Conservation (phyloP, 305 asterid species). For the Striga hermonthica region DNA sequence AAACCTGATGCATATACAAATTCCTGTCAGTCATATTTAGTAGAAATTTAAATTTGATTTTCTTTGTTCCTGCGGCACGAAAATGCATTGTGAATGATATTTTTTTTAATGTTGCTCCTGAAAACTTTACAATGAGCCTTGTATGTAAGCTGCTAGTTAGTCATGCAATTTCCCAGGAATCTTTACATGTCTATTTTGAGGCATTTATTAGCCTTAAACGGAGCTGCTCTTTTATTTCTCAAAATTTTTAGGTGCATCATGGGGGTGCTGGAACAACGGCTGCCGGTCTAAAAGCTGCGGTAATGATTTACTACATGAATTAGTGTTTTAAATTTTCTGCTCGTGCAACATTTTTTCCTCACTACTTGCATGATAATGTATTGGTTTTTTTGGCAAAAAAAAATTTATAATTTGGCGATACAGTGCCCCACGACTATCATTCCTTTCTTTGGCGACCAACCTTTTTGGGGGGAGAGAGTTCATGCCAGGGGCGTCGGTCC, state of each 20-base stretch:
- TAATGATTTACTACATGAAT: slow-evolving; percentile 31
- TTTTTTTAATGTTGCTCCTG: too few species aligned
- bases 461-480: slow-evolving; percentile 94
- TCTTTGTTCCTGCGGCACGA: background rate
- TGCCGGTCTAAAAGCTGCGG: slow-evolving; percentile 97
- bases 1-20: background rate
- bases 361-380: slow-evolving; percentile 4
- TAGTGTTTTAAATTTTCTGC: slow-evolving; percentile 9
- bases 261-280: slow-evolving; percentile 98
- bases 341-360: slow-evolving; percentile 18
- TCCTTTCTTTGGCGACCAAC: slow-evolving; percentile 93
- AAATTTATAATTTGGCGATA: slow-evolving; percentile 19
- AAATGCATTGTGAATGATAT: background rate
- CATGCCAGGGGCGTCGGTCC: slow-evolving; percentile 87
- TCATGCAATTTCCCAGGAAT: background rate
- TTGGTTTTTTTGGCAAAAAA: background rate
- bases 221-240: slow-evolving; percentile 1
- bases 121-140: too few species aligned
- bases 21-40: background rate
- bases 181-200: background rate
- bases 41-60: background rate
- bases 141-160: too few species aligned
- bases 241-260: slow-evolving; percentile 70
- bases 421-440: slow-evolving; percentile 90
- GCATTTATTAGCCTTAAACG: background rate